A percentile compares a stretch with the other conserved stretches of the same genome.
These are phyloP conservation scores for Oenanthe javanica DNA, from an alignment of 140 eudicot species.

Conservation along the genomic window DNA sequence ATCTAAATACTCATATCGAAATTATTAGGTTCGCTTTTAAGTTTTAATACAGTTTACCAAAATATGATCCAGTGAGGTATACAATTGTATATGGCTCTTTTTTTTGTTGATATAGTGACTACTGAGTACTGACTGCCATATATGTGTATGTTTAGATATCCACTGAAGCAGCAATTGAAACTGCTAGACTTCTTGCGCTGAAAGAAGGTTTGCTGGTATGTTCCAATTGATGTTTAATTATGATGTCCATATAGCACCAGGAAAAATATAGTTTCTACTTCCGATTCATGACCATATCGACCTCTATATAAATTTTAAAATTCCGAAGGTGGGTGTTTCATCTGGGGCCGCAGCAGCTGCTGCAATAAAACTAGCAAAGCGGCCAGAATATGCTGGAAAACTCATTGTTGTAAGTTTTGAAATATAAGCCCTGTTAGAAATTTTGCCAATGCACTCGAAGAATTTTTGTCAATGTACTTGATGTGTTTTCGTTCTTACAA, in stretches of 20 bases:
- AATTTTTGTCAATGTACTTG: not conserved
- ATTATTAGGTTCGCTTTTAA: no score
- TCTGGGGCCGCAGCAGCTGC: slow-evolving; percentile 82
- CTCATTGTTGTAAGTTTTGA: slow-evolving; percentile 58
- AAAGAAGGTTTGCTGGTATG: slow-evolving; percentile 91
- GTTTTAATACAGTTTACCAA: no score
- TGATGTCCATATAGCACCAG: not conserved
- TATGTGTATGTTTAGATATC: slow-evolving; percentile 36
- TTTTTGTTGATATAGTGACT: not conserved
- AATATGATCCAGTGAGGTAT: not conserved
- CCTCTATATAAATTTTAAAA: not conserved
- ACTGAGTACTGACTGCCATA: not conserved
- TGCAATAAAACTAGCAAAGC: slow-evolving; percentile 52
- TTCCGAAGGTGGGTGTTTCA: slow-evolving; percentile 55
- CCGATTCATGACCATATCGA: not conserved
- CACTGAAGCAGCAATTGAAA: slow-evolving; percentile 84
- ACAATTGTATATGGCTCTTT: not conserved
- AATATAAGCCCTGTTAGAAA: not conserved
- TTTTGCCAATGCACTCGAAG: no score
- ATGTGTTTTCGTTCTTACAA: not conserved
- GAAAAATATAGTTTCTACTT: not conserved
- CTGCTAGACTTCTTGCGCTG: slow-evolving; percentile 69
- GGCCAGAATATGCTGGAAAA: slow-evolving; percentile 55
- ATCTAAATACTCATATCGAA: not conserved
- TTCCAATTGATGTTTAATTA: not conserved